A percentile compares a stretch with the other conserved stretches of the same genome.
These are phyloP conservation scores for Vaccinium macrocarpon DNA, from an alignment of 148 eudicot genomes.

Conservation along the genomic window DNA sequence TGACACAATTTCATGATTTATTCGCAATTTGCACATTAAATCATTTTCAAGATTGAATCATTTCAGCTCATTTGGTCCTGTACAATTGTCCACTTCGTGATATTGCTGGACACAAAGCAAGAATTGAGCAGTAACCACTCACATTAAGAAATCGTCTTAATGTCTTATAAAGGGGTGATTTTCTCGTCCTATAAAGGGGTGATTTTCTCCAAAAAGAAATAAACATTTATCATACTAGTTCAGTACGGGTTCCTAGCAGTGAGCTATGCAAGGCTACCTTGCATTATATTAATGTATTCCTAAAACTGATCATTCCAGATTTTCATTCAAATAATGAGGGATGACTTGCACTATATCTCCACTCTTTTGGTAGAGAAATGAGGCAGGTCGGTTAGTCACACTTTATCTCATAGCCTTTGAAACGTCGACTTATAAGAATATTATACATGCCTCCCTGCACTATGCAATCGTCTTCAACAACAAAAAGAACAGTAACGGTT, in stretches of 20 bases:
- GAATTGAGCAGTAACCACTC: background rate
- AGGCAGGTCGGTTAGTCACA: background rate
- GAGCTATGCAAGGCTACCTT: too few relatives aligned
- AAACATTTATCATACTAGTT: background rate
- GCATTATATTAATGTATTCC: background rate
- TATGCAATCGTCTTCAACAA: background rate
- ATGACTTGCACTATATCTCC: background rate
- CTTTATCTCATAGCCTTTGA: background rate
- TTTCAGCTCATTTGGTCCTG: background rate
- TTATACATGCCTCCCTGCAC: background rate
- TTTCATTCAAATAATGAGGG: background rate
- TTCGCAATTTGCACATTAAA: background rate
- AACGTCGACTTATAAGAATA: background rate
- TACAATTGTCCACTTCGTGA: background rate
- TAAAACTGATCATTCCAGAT: background rate
- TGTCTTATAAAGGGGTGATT: background rate
- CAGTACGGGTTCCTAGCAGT: background rate
- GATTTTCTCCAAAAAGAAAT: background rate
- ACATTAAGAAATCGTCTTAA: background rate
- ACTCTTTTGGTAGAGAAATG: background rate
- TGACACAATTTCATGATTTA: background rate
- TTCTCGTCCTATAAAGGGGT: background rate
- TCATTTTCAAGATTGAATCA: background rate
- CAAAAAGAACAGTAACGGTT: background rate
- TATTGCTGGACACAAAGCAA: background rate